Conservation (phyloP, 2,329 filamentous ascomycete genomes). For the Calycina herbarum region DNA sequence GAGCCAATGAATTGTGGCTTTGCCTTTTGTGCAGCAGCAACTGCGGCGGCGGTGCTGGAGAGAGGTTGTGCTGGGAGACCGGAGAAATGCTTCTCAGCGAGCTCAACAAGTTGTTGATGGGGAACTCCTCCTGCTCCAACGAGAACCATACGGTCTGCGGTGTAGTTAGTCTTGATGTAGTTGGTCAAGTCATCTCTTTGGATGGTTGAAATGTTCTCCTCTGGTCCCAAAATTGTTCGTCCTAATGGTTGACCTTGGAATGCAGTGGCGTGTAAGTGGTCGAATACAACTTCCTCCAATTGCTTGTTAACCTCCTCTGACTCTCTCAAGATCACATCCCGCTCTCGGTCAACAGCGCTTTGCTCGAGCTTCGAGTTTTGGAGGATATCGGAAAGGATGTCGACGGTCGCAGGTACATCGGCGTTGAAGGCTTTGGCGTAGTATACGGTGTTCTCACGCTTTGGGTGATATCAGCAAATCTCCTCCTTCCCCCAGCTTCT, state of each 20-base stretch:
- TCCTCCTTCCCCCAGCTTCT: constrained; percentile 14
- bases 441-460: constrained; percentile 99
- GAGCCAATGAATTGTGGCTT: constrained; percentile 96
- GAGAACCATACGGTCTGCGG: constrained; percentile 98
- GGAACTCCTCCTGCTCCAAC: constrained; percentile 93
- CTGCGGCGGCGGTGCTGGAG: constrained; percentile 68
- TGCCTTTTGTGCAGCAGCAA: constrained; percentile 70
- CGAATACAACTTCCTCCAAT: constrained; percentile 98
- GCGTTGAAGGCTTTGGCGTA: constrained; percentile 99
- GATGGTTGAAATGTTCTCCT: constrained; percentile 98
- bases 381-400: constrained; percentile 98
- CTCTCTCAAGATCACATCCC: constrained; percentile 97
- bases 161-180: constrained; percentile 99
- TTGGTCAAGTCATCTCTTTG: constrained; percentile 83
- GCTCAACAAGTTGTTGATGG: constrained; percentile 89
- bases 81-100: constrained; percentile 95
- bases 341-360: constrained; percentile 91
- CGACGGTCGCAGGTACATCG: constrained; percentile 93
- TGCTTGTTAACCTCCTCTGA: constrained; percentile 99
- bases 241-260: constrained; percentile 96
- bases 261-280: constrained; percentile 97
- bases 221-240: constrained; percentile 95
- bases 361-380: constrained; percentile 98
- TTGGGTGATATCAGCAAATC: constrained; percentile 29
- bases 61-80: constrained; percentile 73